Evolutionary conservation across 495 filamentous ascomycete species (phyloP).

Genomic region (Neurospora sp.): DNA sequence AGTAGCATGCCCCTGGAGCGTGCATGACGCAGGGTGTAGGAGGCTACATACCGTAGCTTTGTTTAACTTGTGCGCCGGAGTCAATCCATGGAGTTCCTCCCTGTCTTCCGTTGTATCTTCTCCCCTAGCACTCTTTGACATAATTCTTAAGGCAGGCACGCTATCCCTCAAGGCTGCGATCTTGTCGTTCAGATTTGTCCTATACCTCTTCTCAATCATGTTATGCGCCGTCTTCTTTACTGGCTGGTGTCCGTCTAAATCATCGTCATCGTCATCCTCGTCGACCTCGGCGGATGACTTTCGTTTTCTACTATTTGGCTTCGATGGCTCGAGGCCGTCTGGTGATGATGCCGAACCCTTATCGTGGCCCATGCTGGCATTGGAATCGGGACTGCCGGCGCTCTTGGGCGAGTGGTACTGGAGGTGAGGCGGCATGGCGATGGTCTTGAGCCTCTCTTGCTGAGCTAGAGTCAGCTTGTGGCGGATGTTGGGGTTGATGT

Average conservation of each 20-base stretch:
- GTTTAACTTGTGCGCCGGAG: slow-evolving; percentile 82
- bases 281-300: slow-evolving; percentile 50
- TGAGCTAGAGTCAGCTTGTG: slow-evolving; percentile 41
- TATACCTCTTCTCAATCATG: slow-evolving; percentile 94
- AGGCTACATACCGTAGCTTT: slow-evolving; percentile 66
- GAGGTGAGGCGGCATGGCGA: slow-evolving; percentile 47
- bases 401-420: slow-evolving; percentile 45
- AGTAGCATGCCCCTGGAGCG: not conserved
- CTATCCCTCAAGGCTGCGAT: slow-evolving; percentile 84
- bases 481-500: slow-evolving; percentile 12
- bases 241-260: slow-evolving; percentile 55
- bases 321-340: slow-evolving; percentile 32
- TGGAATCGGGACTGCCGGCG: slow-evolving; percentile 38
- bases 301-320: slow-evolving; percentile 46
- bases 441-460: slow-evolving; percentile 41
- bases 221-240: slow-evolving; percentile 95
- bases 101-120: slow-evolving; percentile 60
- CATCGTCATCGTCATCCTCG: slow-evolving; percentile 37
- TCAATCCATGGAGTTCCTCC: slow-evolving; percentile 69
- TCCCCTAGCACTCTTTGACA: slow-evolving; percentile 56
- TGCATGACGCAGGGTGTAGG: not conserved
- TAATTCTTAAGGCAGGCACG: slow-evolving; percentile 74
- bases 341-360: slow-evolving; percentile 40
- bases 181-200: slow-evolving; percentile 93
- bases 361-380: slow-evolving; percentile 21